Conservation (phyloP, 2,329 filamentous ascomycete genomes). For the Orbilia ellipsospora region DNA sequence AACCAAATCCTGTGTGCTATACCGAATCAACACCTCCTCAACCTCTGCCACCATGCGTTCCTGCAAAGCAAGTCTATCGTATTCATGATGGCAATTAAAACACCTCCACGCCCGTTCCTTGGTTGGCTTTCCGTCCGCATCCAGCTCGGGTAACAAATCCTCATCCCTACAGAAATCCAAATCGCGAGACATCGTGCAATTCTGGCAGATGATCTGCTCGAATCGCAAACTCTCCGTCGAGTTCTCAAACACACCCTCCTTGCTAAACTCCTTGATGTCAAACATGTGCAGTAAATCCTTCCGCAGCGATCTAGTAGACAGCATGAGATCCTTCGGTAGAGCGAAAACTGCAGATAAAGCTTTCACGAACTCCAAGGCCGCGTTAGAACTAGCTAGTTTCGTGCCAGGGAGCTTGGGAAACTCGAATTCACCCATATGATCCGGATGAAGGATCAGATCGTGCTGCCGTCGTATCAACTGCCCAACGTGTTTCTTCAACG, state of each 20-base stretch:
- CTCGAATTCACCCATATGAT: slow-evolving; percentile 84
- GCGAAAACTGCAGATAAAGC: slow-evolving; percentile 90
- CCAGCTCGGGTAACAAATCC: slow-evolving; percentile 72
- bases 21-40: slow-evolving; percentile 78
- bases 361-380: slow-evolving; percentile 90
- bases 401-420: slow-evolving; percentile 85
- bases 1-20: slow-evolving; percentile 89
- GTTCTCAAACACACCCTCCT: slow-evolving; percentile 87
- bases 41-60: slow-evolving; percentile 82
- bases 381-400: slow-evolving; percentile 72
- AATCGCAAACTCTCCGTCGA: slow-evolving; percentile 80
- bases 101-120: slow-evolving; percentile 75
- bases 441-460: slow-evolving; percentile 87
- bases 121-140: slow-evolving; percentile 59
- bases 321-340: slow-evolving; percentile 87
- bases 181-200: slow-evolving; percentile 88
- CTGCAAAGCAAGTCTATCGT: slow-evolving; percentile 82
- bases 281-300: slow-evolving; percentile 91
- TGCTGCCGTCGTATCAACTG: slow-evolving; percentile 85
- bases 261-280: slow-evolving; percentile 92
- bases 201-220: slow-evolving; percentile 82
- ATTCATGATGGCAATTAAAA: slow-evolving; percentile 73
- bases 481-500: slow-evolving; percentile 87
- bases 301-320: slow-evolving; percentile 86
- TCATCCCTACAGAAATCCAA: slow-evolving; percentile 93